Evolutionary conservation across 257 asterid genomes (phyloP).

Genomic region (Solanum commersonii): DNA sequence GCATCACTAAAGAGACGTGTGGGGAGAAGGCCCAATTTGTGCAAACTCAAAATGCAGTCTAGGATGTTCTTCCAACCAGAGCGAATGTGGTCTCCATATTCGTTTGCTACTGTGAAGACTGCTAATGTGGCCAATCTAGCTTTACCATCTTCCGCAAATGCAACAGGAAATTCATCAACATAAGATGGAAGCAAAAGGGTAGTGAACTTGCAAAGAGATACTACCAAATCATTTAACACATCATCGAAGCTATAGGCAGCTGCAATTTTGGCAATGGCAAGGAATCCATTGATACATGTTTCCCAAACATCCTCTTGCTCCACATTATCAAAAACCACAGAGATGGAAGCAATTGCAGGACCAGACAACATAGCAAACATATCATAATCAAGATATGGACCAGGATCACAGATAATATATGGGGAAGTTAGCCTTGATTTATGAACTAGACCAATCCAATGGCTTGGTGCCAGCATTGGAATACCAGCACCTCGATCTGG

Average conservation of each 20-base stretch:
- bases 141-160: conserved; percentile 70
- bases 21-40: conserved; percentile 80
- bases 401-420: conserved; percentile 51
- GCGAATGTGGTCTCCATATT: conserved; percentile 69
- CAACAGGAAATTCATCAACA: conserved; percentile 45
- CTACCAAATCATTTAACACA: conserved; percentile 77
- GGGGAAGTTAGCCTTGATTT: conserved; percentile 59
- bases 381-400: conserved; percentile 62
- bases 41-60: conserved; percentile 81
- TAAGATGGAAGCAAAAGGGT: conserved; percentile 54
- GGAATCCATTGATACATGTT: conserved; percentile 67
- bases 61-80: conserved; percentile 86
- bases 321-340: conserved; percentile 79
- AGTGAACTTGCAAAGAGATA: conserved; percentile 78
- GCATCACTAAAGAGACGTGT: conserved; percentile 84
- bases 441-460: conserved; percentile 80
- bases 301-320: conserved; percentile 59
- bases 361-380: conserved; percentile 80
- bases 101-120: conserved; percentile 69
- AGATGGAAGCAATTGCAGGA: conserved; percentile 83
- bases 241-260: conserved; percentile 50
- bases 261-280: conserved; percentile 71
- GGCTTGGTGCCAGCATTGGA: conserved; percentile 49
- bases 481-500: conserved; percentile 59
- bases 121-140: conserved; percentile 81